These are phyloP conservation scores for Lanmaoa pseudosensibilis DNA, from an alignment of 768 basidiomycete genomes.

Conservation along the genomic window DNA sequence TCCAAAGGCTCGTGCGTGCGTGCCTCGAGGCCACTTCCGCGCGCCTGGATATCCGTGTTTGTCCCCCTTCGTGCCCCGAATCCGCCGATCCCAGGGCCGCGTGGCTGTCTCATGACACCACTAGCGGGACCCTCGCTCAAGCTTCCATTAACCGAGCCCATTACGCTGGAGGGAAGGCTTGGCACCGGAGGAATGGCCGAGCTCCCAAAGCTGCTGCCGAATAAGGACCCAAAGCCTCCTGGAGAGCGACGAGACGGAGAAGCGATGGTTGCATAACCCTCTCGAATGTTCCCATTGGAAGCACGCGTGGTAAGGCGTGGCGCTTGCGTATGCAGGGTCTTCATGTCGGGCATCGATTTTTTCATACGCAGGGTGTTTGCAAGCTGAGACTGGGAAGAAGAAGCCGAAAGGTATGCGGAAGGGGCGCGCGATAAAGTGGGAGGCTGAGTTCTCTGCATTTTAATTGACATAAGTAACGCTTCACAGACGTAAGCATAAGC, in stretches of 20 bases:
- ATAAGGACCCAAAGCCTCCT: slow-evolving; percentile 70
- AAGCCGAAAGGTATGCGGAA: slow-evolving; percentile 72
- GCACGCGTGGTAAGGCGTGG: slow-evolving; percentile 78
- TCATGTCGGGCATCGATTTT: slow-evolving; percentile 99
- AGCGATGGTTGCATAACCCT: slow-evolving; percentile 83
- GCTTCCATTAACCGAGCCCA: slow-evolving; percentile 45
- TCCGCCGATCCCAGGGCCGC: slow-evolving; percentile 78
- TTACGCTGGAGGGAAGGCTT: slow-evolving; percentile 60
- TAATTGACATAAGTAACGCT: slow-evolving; percentile 14
- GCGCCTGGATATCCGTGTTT: slow-evolving; percentile 41
- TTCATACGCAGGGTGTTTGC: slow-evolving; percentile 74
- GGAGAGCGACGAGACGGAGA: slow-evolving; percentile 77
- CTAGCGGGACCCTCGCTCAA: slow-evolving; percentile 35
- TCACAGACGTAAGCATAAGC: slow-evolving; percentile 18
- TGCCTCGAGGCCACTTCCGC: slow-evolving; percentile 72
- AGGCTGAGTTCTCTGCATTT: slow-evolving; percentile 44
- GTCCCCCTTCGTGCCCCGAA: slow-evolving; percentile 58
- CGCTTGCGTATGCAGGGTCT: slow-evolving; percentile 75
- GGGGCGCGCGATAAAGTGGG: slow-evolving; percentile 75
- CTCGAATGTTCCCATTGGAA: slow-evolving; percentile 86
- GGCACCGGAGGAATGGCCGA: slow-evolving; percentile 71
- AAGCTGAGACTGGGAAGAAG: slow-evolving; percentile 44
- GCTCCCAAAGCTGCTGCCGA: slow-evolving; percentile 46
- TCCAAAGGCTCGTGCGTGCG: slow-evolving; percentile 86
- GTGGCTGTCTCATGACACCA: slow-evolving; percentile 80